A percentile compares a stretch with the other conserved stretches of the same genome.
These are phyloP conservation scores for Mortierella hygrophila DNA, from an alignment of 192 early-diverging fungal species.

Conservation along the genomic window DNA sequence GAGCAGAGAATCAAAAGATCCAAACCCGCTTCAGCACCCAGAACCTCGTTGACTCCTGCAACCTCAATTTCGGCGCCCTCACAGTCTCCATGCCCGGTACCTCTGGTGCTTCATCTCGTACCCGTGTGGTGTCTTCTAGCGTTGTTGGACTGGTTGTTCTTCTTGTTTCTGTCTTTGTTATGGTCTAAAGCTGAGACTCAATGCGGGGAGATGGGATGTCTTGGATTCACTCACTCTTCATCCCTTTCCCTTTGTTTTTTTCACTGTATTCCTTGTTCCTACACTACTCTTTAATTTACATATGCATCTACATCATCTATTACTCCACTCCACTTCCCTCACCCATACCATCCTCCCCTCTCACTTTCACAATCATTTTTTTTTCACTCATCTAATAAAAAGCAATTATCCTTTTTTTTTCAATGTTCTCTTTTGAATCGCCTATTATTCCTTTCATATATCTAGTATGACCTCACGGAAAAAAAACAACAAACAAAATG, in stretches of 20 bases:
- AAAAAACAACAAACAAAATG: background rate
- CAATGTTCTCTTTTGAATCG: too few relatives aligned
- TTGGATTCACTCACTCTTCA: background rate
- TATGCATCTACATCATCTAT: too few relatives aligned
- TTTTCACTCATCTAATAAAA: too few relatives aligned
- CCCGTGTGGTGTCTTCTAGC: background rate
- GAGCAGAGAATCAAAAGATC: conserved; percentile 8
- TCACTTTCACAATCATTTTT: too few relatives aligned
- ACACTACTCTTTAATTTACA: too few relatives aligned
- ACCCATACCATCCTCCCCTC: too few relatives aligned
- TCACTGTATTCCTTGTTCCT: background rate
- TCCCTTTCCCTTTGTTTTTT: background rate
- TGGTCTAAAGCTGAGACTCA: background rate
- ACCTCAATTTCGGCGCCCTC: conserved; percentile 11
- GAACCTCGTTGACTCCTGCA: conserved; percentile 6
- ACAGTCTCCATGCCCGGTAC: conserved; percentile 1
- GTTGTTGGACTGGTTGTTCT: background rate
- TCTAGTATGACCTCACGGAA: background rate
- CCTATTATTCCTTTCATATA: too few relatives aligned
- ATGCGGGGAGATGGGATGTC: background rate
- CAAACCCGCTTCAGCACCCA: conserved; percentile 1
- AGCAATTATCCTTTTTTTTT: too few relatives aligned
- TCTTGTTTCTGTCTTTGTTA: background rate
- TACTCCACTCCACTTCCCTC: too few relatives aligned
- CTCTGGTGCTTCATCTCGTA: background rate